Base-by-base conservation (phyloP, 495 filamentous ascomycete species). In the Penicillium dipodomyicola region DNA sequence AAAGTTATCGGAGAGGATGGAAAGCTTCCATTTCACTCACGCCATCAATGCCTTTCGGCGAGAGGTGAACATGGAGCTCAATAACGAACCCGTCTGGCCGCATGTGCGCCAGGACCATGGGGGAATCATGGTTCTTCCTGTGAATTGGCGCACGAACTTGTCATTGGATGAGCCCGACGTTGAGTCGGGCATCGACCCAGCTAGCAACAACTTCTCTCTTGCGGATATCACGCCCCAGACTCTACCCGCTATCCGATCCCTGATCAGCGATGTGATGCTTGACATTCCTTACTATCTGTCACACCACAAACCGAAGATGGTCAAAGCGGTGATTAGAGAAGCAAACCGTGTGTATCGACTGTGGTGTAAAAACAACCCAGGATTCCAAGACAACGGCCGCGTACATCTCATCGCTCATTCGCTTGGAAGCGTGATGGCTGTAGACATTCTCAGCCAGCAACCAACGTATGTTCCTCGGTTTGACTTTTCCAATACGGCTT, bases 251-350 rank as follows among this genome's bases (percentile, higher is more conserved):
- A 87, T 98, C 0, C 85, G 94, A 10, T 89, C 87, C 60, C 80
- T 98, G 60, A 92, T 98, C 58, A 92, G 88, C 52, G 94, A 98
- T 67, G 91, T 98, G 53, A 96, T 98, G 90, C 84, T 96, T 5
- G 94, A 98, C 67, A 91, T 98, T 33, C 94, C 94, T 0, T 96
- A 96, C 63, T 98, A 97, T 71, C 83, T 98, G 59, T 96, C 92
- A 1, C 89, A 94, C 62, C 94, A 96, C 71, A 94, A 97, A 62
- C 84, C 87, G 1, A 96, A 90, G 72, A 97, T 98, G 92, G 86
- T 96, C 27, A 80, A 85, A 51, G 93, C 92, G 1, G 86, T 96
- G 22, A 85, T 92, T n/a, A 78, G 77, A 63, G 94, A 98, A 72
- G 94, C 94, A 1, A 98, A 98, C 62, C 84, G 94, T 2, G 87